These are phyloP conservation scores for Exutisphaerella laricina DNA, from an alignment of 2,329 filamentous ascomycete genomes.

Conservation along the genomic window DNA sequence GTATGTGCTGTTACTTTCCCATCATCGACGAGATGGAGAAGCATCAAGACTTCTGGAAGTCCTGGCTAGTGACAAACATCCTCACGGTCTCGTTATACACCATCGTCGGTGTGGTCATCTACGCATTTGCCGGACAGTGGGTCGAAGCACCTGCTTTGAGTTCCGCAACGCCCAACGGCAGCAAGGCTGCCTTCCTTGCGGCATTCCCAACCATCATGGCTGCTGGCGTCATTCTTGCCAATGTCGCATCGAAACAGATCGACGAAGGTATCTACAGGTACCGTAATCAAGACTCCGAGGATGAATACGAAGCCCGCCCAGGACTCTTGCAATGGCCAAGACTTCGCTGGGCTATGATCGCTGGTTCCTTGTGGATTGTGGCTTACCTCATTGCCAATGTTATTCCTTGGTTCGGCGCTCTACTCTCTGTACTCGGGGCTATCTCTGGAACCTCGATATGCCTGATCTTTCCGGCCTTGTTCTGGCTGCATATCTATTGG, in stretches of 20 bases:
- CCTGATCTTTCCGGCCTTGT: slow-evolving; percentile 19
- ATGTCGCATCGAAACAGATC: slow-evolving; percentile 61
- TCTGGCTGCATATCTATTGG: slow-evolving; percentile 15
- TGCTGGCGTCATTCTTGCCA: slow-evolving; percentile 64
- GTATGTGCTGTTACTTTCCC: slow-evolving; percentile 62
- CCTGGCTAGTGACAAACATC: slow-evolving; percentile 56
- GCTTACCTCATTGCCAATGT: slow-evolving; percentile 64
- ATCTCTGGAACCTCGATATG: slow-evolving; percentile 64
- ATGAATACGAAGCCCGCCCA: neutral
- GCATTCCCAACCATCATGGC: slow-evolving; percentile 67
- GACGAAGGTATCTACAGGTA: slow-evolving; percentile 38
- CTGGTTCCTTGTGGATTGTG: slow-evolving; percentile 51
- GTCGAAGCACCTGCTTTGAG: slow-evolving; percentile 61
- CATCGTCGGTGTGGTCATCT: slow-evolving; percentile 60
- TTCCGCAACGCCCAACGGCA: slow-evolving; percentile 50
- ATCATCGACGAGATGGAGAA: slow-evolving; percentile 60
- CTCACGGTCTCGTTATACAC: slow-evolving; percentile 58
- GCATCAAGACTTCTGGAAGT: slow-evolving; percentile 56
- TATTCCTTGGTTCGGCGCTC: slow-evolving; percentile 62
- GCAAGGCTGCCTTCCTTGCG: slow-evolving; percentile 64
- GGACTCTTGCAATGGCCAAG: neutral
- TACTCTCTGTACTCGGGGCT: slow-evolving; percentile 57
- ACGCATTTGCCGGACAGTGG: slow-evolving; percentile 56
- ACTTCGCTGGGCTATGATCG: slow-evolving; percentile 53
- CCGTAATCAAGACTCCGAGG: slow-evolving; percentile 30